Evolutionary conservation across 345 rosid genomes (phyloP).

Genomic region (Camelina sativa): DNA sequence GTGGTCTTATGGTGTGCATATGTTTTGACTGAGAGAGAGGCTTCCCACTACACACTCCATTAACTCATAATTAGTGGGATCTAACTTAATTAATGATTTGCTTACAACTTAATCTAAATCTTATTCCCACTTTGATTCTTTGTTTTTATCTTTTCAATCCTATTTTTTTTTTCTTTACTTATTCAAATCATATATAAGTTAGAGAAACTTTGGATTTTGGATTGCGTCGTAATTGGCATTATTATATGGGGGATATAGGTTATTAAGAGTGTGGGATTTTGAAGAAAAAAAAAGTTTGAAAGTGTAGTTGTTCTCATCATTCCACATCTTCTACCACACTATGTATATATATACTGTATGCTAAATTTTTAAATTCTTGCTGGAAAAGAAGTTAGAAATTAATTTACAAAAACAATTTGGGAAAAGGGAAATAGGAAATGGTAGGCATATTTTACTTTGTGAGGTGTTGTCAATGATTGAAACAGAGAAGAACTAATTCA

Average conservation of each 20-base stretch:
- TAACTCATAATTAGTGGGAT: slow-evolving; percentile 27
- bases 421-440: background rate
- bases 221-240: background rate
- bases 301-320: slow-evolving; percentile 20
- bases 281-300: background rate
- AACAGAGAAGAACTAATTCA: slow-evolving; percentile 32
- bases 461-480: slow-evolving; percentile 44
- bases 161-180: background rate
- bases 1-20: slow-evolving; percentile 43
- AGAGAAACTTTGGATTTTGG: background rate
- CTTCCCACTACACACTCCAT: slow-evolving; percentile 42
- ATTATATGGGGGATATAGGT: background rate
- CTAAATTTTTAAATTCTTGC: slow-evolving; percentile 4
- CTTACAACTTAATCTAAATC: slow-evolving; percentile 17
- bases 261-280: background rate
- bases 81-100: slow-evolving; percentile 17
- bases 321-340: slow-evolving; percentile 21
- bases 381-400: slow-evolving; percentile 18
- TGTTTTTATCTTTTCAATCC: background rate
- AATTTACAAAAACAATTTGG: background rate
- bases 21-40: slow-evolving; percentile 36
- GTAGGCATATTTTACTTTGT: slow-evolving; percentile 24
- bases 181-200: background rate
- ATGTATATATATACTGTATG: background rate
- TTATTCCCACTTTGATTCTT: background rate